Evolutionary conservation across 2,329 filamentous ascomycete genomes (phyloP).

Genomic region (Trichoderma cornu-damae): DNA sequence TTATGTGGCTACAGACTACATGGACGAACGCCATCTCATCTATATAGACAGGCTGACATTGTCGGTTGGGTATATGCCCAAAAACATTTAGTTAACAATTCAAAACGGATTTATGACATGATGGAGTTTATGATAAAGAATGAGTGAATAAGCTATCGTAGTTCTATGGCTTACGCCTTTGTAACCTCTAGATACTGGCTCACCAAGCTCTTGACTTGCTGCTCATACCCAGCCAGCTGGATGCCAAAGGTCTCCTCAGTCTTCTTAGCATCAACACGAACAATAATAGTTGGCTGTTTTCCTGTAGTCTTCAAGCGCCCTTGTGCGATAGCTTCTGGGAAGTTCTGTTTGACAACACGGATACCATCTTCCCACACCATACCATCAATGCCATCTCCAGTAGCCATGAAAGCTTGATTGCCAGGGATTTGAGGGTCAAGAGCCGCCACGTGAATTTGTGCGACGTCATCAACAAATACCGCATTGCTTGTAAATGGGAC

Average conservation of each 20-base stretch:
- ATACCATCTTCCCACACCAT: not conserved
- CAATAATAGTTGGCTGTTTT: not conserved
- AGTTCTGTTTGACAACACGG: not conserved
- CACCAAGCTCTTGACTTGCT: slow-evolving; percentile 4
- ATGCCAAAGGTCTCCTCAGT: slow-evolving; percentile 3
- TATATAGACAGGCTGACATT: too few species aligned
- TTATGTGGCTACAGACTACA: too few species aligned
- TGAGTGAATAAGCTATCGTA: too few species aligned
- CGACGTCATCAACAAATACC: not conserved
- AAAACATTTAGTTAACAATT: too few species aligned
- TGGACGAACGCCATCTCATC: too few species aligned
- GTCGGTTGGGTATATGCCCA: too few species aligned
- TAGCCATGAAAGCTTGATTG: not conserved
- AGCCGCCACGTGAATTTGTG: not conserved
- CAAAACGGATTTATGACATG: too few species aligned
- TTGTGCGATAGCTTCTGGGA: not conserved
- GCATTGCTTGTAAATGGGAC: not conserved
- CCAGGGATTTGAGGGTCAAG: not conserved
- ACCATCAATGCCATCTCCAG: not conserved
- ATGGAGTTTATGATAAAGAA: too few species aligned
- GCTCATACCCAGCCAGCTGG: not conserved
- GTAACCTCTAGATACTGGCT: slow-evolving; percentile 1
- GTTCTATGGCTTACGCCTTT: not conserved
- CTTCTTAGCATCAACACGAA: slow-evolving; percentile 2
- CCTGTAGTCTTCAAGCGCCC: slow-evolving; percentile 13